Conservation (phyloP, 495 filamentous ascomycete genomes). For the Staphylotrichum tortipilum region DNA sequence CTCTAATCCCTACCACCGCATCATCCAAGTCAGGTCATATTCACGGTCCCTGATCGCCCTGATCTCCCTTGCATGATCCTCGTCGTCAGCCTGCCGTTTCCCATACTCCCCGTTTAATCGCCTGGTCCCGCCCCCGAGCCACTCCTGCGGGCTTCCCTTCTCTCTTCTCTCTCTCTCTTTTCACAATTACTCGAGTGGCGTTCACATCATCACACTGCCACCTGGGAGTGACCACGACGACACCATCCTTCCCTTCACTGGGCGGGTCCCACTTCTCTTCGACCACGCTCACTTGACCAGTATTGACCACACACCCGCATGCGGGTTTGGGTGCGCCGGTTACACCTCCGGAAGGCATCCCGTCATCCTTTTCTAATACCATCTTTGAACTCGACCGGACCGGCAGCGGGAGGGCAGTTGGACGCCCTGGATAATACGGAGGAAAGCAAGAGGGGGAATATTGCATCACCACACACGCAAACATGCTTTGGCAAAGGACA, state of each 20-base stretch:
- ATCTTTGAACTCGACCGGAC: constrained; percentile 5
- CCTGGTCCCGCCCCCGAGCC: constrained; percentile 10
- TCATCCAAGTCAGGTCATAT: constrained; percentile 16
- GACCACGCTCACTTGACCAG: constrained; percentile 6
- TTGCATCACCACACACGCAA: constrained; percentile 9
- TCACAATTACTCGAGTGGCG: background rate
- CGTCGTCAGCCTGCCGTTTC: constrained; percentile 3
- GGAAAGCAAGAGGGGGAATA: constrained; percentile 15
- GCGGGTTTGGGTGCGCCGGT: too few species aligned
- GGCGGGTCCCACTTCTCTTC: constrained; percentile 25
- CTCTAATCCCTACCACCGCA: background rate
- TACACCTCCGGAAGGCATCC: too few species aligned
- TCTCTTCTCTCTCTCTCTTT: constrained; percentile 12
- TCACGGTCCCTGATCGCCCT: constrained; percentile 16
- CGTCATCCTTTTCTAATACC: background rate
- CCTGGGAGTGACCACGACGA: constrained; percentile 9
- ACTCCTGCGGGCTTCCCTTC: constrained; percentile 6
- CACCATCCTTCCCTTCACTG: constrained; percentile 18
- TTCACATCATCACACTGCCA: background rate
- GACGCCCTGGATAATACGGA: constrained; percentile 5
- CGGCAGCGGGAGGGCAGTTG: constrained; percentile 11
- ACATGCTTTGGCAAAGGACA: constrained; percentile 24
- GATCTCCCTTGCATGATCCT: constrained; percentile 22
- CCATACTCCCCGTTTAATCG: constrained; percentile 13
- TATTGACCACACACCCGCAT: background rate